Evolutionary conservation across 805 yeast genomes (phyloP).

Genomic region (Ogataea methanolica): DNA sequence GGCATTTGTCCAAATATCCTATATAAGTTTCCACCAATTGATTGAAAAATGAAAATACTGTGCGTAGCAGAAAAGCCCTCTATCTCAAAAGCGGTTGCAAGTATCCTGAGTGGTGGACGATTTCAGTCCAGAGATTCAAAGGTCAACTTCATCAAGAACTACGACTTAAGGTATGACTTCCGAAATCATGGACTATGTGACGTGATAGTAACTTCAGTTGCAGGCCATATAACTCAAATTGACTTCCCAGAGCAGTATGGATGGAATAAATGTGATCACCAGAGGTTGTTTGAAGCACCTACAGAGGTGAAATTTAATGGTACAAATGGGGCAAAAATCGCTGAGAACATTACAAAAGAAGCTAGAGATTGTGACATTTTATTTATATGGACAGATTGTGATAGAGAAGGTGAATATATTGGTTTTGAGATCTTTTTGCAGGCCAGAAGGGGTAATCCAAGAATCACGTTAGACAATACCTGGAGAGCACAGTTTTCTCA

Average conservation of each 20-base stretch:
- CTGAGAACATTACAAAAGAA: constrained; percentile 62
- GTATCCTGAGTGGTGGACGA: constrained; percentile 71
- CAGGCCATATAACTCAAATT: constrained; percentile 73
- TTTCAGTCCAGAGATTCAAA: constrained; percentile 42
- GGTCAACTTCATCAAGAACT: constrained; percentile 69
- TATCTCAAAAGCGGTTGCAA: constrained; percentile 80
- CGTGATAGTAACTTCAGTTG: constrained; percentile 87
- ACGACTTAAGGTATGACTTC: constrained; percentile 67
- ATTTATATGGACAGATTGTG: constrained; percentile 99
- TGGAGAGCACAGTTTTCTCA: constrained; percentile 87
- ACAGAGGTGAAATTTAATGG: constrained; percentile 33
- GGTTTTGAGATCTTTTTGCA: constrained; percentile 77
- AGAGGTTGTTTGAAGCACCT: constrained; percentile 69
- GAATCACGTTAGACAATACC: constrained; percentile 42
- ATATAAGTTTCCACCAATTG: background rate
- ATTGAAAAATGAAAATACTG: constrained; percentile 56
- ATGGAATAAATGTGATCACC: constrained; percentile 66
- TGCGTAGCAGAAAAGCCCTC: constrained; percentile 98
- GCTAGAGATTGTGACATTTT: constrained; percentile 55
- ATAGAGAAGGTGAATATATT: constrained; percentile 91
- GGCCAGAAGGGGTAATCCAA: constrained; percentile 51
- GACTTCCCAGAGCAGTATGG: constrained; percentile 61
- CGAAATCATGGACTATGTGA: constrained; percentile 59
- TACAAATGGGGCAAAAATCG: constrained; percentile 39
- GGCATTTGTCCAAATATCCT: background rate